Conservation (phyloP, 257 asterid genomes). For the Catharanthus roseus region DNA sequence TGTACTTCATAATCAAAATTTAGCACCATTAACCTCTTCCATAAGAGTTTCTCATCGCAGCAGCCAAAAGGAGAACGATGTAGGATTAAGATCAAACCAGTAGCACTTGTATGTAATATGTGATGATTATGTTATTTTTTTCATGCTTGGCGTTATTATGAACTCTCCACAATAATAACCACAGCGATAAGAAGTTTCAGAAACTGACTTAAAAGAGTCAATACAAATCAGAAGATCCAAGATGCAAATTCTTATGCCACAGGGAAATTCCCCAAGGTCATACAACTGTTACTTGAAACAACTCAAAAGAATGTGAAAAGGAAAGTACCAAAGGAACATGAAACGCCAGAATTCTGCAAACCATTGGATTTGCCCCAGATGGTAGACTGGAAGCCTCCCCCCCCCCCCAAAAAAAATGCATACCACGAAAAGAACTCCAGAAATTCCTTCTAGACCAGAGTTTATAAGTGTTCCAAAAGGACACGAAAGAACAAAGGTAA, state of each 20-base stretch:
- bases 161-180: background rate
- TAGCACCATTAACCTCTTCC: background rate
- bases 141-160: background rate
- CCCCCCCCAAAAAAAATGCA: too few species aligned
- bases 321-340: too few species aligned
- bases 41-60: background rate
- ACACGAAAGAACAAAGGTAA: background rate
- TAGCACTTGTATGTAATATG: too few species aligned
- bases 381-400: too few species aligned
- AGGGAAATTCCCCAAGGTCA: background rate
- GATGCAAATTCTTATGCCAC: background rate
- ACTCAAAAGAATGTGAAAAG: background rate
- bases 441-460: background rate
- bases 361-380: too few species aligned
- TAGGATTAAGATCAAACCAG: too few species aligned
- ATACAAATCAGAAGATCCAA: background rate
- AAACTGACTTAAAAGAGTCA: too few species aligned
- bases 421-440: background rate
- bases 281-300: too few species aligned
- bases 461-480: background rate
- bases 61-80: background rate
- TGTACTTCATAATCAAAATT: background rate
- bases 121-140: too few species aligned
- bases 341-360: too few species aligned
- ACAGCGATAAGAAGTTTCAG: background rate